Evolutionary conservation across 163 green algal genomes (phyloP), one percentile per base, ranked within the genome.

Genomic region (Picocystis sp.): DNA sequence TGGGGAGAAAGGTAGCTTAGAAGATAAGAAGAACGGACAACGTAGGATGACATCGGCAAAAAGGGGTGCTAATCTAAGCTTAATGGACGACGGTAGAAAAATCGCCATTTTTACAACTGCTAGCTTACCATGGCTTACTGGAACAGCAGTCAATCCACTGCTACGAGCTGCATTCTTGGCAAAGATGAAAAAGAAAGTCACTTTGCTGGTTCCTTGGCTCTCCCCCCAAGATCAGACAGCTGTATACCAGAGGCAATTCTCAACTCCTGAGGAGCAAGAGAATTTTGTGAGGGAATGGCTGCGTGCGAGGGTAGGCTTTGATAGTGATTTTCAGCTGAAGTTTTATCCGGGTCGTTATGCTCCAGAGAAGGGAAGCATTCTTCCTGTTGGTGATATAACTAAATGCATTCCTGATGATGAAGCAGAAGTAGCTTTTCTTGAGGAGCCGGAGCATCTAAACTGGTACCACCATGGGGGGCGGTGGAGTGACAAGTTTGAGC

Each of bases 71-170:
- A 38, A 38, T 38, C 29, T 38, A 38, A 38, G 29, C 29, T 38
- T 38, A 38, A 38, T 38, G 29, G 76, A 86, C 35, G 63, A 75
- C 15, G 81, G 72, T 2, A 69, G 84, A 14, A 70, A 78, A 51
- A 70, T 97, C 22, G 80, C 83, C 34, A 92, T 99, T 45, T 84
- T 99, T 6, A 96, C 87, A n/a, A 99, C 90, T 3, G 91, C 91
- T 2, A 72, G 73, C 19, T 75, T 99, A 55, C 91, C 91, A 0
- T 99, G 91, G 91, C 88, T 97, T 76, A 99, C 91, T 17, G 91
- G 91, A 33, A 99, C 91, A 0, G 78, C 83, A 1, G 84, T 99
- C 2, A 99, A 99, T 65, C 91, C 91, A 45, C 75, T 94, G 58
- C 74, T 99, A 63, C 79, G 91, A 11, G 91, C 87, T 1, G 85